Base-by-base conservation (phyloP, 2,329 filamentous ascomycete genomes). In the Ophiocordyceps camponoti-rufipedis region DNA sequence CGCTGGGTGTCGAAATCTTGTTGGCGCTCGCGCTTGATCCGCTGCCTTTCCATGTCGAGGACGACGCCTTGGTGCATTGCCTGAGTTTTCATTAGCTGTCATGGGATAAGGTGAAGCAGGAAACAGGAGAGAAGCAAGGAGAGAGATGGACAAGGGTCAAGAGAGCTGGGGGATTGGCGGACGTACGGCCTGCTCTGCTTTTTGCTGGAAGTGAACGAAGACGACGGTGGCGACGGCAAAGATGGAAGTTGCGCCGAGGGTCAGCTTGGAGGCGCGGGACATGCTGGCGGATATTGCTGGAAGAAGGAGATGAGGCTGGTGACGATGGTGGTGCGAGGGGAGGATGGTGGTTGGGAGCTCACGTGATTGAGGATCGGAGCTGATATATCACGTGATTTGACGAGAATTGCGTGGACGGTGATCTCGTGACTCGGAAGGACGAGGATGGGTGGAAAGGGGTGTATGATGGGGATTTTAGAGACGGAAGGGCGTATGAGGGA, bases 41-140 rank as follows among this genome's bases (percentile, higher is more conserved):
- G 79, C 60, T 94, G 88, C 58, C 93, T 86, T 58, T 96, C 89
- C 71, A 95, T 83, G 58, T 98, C 91, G 51, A 89, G 84, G 51
- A 96, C 69, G 40, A 98, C 91, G 41, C 91, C 91, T 53, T 82
- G 77, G 58, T 98, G 91, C 91, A 98, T 98, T 47, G 85, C 84
- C 91, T 89, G 50, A 28, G 5, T 31, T 41, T 4, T 39, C n/a
- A n/a, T 14, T 11, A 29, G 32, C 23, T 39, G 9, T n/a, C n/a
- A n/a, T n/a, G n/a, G n/a, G n/a, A n/a, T n/a, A n/a, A n/a, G n/a
- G n/a, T n/a, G n/a, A n/a, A n/a, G n/a, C 5, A 7, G 6, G 13
- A 7, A 10, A 14, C 9, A 4, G 29, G 28, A 42, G 29, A 14
- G 28, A 31, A 19, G 43, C 29, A 32, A 7, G 10, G 14, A 42